Base-by-base conservation (phyloP, 2,329 filamentous ascomycete genomes). In the Aspergillus brasiliensis region DNA sequence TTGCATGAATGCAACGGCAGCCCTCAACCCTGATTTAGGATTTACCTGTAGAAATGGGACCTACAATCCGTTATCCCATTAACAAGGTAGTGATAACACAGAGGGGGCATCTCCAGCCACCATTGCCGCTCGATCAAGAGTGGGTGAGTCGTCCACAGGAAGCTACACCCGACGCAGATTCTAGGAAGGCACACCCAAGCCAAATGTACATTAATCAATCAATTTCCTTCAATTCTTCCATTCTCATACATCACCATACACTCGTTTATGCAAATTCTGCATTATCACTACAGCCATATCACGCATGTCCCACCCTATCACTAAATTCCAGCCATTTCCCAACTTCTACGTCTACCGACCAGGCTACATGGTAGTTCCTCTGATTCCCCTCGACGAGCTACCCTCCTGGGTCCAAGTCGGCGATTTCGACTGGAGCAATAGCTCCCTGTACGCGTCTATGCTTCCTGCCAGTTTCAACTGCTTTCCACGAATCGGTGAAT, bases 341-440 rank as follows among this genome's bases (percentile, higher is more conserved):
- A 63, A 69, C 13, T 80, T 75, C 65, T 81, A 75, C 58, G 64
- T 81, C 44, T 65, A 73, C 37, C 73, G 79, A 2, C 70, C 72
- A 2, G 74, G 75, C 38, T 69, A 73, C 6, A 59, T 62, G 6
- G 59, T 73, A 13, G 71, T 76, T 10, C 79, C 79, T 7, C 66
- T 81, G 25, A 73, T 81, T 21, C 71, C 79, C 0, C 55, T 78
- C 7, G 79, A 81, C 56, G 79, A 81, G 66, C 65, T 81, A 3
- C 78, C 78, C 3, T 47, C 61, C 1, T 75, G 74, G 71, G 49
- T 77, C 8, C 65, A 70, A 15, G 28, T 78, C n/a, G 67, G 69
- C 21, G 59, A 67, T 52, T 67, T 64, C 58, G 60, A 69, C 15
- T 68, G 66, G 49, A 63, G 63, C n/a, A 61, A 66, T 27, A 34